phyloP scores from a whole-genome alignment of 371 early-diverging fungal genomes.

The Fennellomyces sp. region DNA sequence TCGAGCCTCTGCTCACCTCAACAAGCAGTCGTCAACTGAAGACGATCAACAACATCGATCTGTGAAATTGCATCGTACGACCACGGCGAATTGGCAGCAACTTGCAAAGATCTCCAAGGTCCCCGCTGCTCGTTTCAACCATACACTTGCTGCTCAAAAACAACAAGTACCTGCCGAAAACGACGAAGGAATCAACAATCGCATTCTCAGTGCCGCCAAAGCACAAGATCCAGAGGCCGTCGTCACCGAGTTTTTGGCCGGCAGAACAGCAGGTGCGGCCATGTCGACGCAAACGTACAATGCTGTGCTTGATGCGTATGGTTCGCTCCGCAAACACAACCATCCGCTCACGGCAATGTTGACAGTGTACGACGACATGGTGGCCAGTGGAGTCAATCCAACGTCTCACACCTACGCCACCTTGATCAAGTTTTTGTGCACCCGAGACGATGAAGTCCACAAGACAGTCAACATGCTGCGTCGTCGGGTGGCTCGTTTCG shows the following conservation, averaged over 20 bases:
- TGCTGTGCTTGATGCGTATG: conserved; percentile 49
- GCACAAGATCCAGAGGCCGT: conserved; percentile 25
- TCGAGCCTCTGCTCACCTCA: conserved; percentile 27
- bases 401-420: conserved; percentile 47
- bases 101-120: conserved; percentile 9
- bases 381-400: conserved; percentile 37
- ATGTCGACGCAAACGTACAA: conserved; percentile 47
- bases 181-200: conserved; percentile 24
- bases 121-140: conserved; percentile 17
- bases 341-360: conserved; percentile 37
- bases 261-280: conserved; percentile 22
- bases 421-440: conserved; percentile 42
- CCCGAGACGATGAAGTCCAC: conserved; percentile 46
- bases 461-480: conserved; percentile 29
- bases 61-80: neutral
- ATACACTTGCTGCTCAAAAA: conserved; percentile 2
- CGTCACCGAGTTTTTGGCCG: conserved; percentile 34
- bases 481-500: conserved; percentile 30
- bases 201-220: conserved; percentile 33
- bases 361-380: conserved; percentile 50
- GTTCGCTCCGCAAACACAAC: conserved; percentile 30
- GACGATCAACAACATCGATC: conserved; percentile 19
- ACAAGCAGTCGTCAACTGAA: conserved; percentile 21
- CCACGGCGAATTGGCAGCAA: conserved; percentile 2
- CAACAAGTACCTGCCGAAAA: neutral